Evolutionary conservation across 139 green algal genomes (phyloP), one percentile per base, ranked within the genome.

Genomic region (Auxenochlorella pyrenoidosa): DNA sequence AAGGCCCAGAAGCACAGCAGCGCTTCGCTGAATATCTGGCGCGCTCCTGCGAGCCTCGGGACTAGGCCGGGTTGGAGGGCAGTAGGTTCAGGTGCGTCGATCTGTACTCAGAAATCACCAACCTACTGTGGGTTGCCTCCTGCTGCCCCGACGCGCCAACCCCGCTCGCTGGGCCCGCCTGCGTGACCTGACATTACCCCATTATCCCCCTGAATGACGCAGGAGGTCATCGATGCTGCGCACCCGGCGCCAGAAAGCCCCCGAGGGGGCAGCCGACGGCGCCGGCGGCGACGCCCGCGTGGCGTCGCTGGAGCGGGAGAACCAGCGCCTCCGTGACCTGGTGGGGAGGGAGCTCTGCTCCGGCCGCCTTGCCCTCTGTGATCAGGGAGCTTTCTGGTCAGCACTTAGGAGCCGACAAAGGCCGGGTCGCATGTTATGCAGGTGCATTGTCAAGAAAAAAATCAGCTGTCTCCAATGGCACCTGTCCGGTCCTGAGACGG

Each of bases 241-340:
- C 38, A 78, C 75, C 44, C 77, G 71, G 36, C 85, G 54, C 1
- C 75, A 85, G 47, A 41, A 30, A 21, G 85, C 32, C 21, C 76
- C 59, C 30, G n/a, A 63, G 38, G 78, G 38, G 43, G 66, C 43
- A n/a, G 59, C 32, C 43, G 66, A 16, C 32, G 43, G 66, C 26
- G 38, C 6, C 4, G 79, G 44, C 36, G 59, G 30, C 34, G 54
- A 89, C 15, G 36, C 75, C 3, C 51, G 44, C 0, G 28, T 89
- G 36, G 73, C 59, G n/a, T 78, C 60, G 54, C 71, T 91, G 26
- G 34, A 86, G 51, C 51, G 44, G 21, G 89, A 92, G 80, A 92
- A 92, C 72, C 4, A 88, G 59, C 79, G 89, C 32, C 85, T 92
- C 15, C 63, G 79, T 1, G 71, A 84, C 12, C 54, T 90, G 89